Percentiles rank a stretch among this genome's conserved stretches.
phyloP scores from a whole-genome alignment of 2,329 filamentous ascomycete species.

The Talaromyces sp. region DNA sequence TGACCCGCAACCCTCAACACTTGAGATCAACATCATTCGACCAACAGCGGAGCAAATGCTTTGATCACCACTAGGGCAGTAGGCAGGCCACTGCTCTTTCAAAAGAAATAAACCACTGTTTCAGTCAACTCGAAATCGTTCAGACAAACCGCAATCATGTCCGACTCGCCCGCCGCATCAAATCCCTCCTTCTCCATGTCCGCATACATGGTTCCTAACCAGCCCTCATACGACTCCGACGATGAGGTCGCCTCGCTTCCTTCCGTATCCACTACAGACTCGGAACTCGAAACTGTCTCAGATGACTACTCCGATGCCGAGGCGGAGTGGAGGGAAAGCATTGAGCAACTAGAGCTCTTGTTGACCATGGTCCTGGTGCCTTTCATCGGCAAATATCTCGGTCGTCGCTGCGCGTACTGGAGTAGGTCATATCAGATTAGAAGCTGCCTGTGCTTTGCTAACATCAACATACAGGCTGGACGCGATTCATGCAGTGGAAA shows the following conservation, averaged over 20 bases:
- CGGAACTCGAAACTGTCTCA: conserved; percentile 49
- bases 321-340: conserved; percentile 88
- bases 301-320: conserved; percentile 79
- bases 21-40: conserved; percentile 2
- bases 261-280: conserved; percentile 42
- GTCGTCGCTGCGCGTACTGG: conserved; percentile 94
- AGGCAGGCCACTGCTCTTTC: conserved; percentile 42
- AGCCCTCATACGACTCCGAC: conserved; percentile 33
- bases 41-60: conserved; percentile 23
- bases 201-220: conserved; percentile 41
- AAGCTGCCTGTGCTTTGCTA: conserved; percentile 2
- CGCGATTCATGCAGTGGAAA: conserved; percentile 91
- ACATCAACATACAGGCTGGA: conserved; percentile 68
- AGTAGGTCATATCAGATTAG: conserved; percentile 57
- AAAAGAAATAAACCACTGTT: conserved; percentile 11
- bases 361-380: conserved; percentile 94
- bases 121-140: not conserved
- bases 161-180: conserved; percentile 32
- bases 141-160: conserved; percentile 27
- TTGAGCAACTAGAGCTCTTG: conserved; percentile 91
- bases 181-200: conserved; percentile 43
- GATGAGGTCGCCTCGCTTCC: conserved; percentile 50
- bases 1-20: conserved; percentile 7
- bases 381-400: conserved; percentile 92
- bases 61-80: conserved; percentile 27